phyloP scores from a whole-genome alignment of 306 rosid genomes.

The Adenanthera pavonina region DNA sequence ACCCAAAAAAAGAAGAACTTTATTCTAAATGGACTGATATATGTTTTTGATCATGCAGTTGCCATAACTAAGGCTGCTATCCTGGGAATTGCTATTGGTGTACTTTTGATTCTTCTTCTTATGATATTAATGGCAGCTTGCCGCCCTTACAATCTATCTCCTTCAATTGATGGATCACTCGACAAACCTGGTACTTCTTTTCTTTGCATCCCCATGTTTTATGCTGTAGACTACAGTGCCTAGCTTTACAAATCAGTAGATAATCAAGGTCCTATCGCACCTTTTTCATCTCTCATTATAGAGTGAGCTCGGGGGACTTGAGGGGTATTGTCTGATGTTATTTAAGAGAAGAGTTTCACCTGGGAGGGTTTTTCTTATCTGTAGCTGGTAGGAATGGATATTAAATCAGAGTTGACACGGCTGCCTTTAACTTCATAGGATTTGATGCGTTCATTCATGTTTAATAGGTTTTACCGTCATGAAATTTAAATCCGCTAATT shows the following conservation, averaged over 20 bases:
- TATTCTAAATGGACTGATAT: neutral
- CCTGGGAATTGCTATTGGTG: conserved; percentile 94
- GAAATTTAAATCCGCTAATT: too few relatives aligned
- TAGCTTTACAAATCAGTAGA: neutral
- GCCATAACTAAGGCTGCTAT: conserved; percentile 88
- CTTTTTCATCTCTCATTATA: too few relatives aligned
- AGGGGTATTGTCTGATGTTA: too few relatives aligned
- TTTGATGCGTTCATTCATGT: neutral
- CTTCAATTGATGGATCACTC: conserved; percentile 80
- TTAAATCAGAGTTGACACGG: too few relatives aligned
- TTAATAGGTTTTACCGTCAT: conserved; percentile 4
- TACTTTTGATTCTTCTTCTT: conserved; percentile 77
- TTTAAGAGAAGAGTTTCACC: too few relatives aligned
- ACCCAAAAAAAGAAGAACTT: neutral
- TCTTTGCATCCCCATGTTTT: neutral
- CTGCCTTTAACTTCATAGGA: too few relatives aligned
- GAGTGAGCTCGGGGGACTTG: too few relatives aligned
- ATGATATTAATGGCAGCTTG: conserved; percentile 86
- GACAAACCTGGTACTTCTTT: conserved; percentile 79
- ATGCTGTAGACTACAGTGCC: neutral
- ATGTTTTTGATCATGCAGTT: conserved; percentile 50
- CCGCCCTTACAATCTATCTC: conserved; percentile 74
- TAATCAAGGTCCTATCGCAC: neutral
- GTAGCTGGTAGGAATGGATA: too few relatives aligned
- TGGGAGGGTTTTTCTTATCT: too few relatives aligned